Percentiles rank a stretch among this genome's conserved stretches.
phyloP scores from a whole-genome alignment of 306 rosid genomes.

The Trifolium pratense region DNA sequence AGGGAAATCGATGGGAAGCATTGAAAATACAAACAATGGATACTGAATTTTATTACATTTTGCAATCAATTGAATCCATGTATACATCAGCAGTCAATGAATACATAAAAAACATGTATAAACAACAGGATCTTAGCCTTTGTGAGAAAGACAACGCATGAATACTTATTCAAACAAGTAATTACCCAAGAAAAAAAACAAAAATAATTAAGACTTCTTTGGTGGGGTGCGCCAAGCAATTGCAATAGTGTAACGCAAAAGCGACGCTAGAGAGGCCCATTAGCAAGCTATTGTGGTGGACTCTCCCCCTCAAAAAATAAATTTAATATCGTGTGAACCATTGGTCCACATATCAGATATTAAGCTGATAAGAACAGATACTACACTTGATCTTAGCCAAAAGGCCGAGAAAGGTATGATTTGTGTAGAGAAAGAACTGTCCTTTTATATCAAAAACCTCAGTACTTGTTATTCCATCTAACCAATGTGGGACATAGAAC shows the following conservation, averaged over 20 bases:
- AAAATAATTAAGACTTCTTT: too few species aligned
- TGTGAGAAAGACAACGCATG: too few species aligned
- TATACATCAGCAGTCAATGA: conserved; percentile 21
- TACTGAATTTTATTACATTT: conserved; percentile 30
- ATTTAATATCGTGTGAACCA: background rate
- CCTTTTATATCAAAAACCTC: background rate
- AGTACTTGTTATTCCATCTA: background rate
- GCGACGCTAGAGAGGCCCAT: background rate
- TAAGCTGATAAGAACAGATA: background rate
- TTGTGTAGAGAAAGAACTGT: background rate
- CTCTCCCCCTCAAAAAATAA: background rate
- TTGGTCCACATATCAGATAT: background rate
- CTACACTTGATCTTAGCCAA: background rate
- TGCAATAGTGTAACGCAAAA: background rate
- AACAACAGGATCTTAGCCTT: conserved; percentile 26
- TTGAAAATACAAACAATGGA: conserved; percentile 30
- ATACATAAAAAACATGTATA: background rate
- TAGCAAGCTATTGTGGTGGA: conserved; percentile 2
- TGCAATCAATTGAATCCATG: conserved; percentile 41
- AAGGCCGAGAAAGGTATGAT: conserved; percentile 5
- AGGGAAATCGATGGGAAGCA: conserved; percentile 16
- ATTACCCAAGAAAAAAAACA: too few species aligned
- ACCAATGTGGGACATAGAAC: background rate
- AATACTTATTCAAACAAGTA: too few species aligned
- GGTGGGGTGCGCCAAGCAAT: background rate